These are phyloP conservation scores for Malassezia sp. DNA, from an alignment of 1,284 basidiomycete genomes.

Conservation along the genomic window DNA sequence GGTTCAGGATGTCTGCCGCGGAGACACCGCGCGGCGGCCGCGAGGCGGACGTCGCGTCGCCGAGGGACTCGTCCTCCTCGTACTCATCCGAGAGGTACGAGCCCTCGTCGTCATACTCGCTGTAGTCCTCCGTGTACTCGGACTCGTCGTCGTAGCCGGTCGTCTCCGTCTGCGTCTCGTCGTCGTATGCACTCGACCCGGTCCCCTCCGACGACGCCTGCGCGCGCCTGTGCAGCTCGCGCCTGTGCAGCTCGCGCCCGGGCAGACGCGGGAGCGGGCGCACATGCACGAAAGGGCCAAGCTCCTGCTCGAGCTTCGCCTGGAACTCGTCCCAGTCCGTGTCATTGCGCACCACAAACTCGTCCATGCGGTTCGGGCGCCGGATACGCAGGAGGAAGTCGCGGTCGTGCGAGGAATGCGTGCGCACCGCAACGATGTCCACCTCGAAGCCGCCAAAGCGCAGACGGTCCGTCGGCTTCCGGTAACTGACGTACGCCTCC, in stretches of 20 bases:
- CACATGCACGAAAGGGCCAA: constrained; percentile 29
- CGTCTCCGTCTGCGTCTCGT: neutral
- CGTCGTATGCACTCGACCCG: neutral
- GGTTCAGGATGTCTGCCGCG: constrained; percentile 2
- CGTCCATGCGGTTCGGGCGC: constrained; percentile 30
- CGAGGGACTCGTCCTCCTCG: neutral
- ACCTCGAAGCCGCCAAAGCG: constrained; percentile 39
- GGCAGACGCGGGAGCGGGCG: constrained; percentile 28
- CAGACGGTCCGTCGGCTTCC: constrained; percentile 29
- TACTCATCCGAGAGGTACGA: constrained; percentile 5
- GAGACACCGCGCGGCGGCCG: neutral
- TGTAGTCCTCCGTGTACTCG: neutral
- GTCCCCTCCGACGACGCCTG: neutral
- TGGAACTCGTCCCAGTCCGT: constrained; percentile 37
- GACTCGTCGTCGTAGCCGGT: too few species aligned
- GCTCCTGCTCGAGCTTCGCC: constrained; percentile 28
- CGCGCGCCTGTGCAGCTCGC: neutral
- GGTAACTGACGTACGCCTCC: constrained; percentile 37
- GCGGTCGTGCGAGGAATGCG: constrained; percentile 18
- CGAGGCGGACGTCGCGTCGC: neutral
- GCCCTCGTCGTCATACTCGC: neutral
- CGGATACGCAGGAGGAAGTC: constrained; percentile 37
- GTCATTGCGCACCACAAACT: constrained; percentile 40
- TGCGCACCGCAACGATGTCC: constrained; percentile 34
- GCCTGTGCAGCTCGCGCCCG: constrained; percentile 10